A percentile compares a stretch with the other conserved stretches of the same genome.
These are phyloP conservation scores for Neopestalotiopsis clavispora DNA, from an alignment of 2,329 filamentous ascomycete genomes.

Conservation along the genomic window DNA sequence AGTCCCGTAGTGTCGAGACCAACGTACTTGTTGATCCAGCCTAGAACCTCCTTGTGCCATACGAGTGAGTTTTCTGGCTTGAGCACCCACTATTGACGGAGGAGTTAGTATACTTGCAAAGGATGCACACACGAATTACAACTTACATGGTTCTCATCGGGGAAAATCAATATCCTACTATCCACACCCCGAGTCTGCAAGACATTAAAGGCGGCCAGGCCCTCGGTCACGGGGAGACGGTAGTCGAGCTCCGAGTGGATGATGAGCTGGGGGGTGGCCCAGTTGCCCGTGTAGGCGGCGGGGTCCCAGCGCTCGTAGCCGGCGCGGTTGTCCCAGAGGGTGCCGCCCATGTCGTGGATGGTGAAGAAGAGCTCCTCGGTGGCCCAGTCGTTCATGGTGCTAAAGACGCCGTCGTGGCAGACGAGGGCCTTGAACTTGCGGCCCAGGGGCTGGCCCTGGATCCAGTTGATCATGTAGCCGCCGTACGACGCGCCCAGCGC, in stretches of 20 bases:
- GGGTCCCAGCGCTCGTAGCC: constrained; percentile 75
- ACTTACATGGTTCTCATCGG: constrained; percentile 69
- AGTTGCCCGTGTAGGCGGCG: constrained; percentile 66
- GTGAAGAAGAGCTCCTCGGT: constrained; percentile 76
- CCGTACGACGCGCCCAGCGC: constrained; percentile 78
- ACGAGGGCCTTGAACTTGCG: constrained; percentile 87
- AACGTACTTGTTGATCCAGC: constrained; percentile 73
- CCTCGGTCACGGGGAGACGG: constrained; percentile 83
- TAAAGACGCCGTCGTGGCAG: constrained; percentile 87
- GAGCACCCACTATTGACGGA: constrained; percentile 73
- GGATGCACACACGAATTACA: constrained; percentile 33
- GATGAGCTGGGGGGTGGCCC: constrained; percentile 84
- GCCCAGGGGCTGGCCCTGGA: constrained; percentile 84
- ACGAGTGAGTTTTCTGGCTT: constrained; percentile 90
- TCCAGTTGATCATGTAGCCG: constrained; percentile 87
- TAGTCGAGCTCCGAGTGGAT: constrained; percentile 94
- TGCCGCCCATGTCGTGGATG: constrained; percentile 69
- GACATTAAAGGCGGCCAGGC: constrained; percentile 83
- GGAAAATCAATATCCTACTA: constrained; percentile 81
- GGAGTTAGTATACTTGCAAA: no score
- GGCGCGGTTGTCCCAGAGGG: constrained; percentile 64
- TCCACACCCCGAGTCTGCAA: constrained; percentile 77
- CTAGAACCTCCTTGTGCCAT: constrained; percentile 87
- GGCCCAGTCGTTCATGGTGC: constrained; percentile 67
- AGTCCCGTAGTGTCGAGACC: constrained; percentile 43